Evolutionary conservation across 495 filamentous ascomycete genomes (phyloP).

Genomic region (Astrothelium subdiscretum): DNA sequence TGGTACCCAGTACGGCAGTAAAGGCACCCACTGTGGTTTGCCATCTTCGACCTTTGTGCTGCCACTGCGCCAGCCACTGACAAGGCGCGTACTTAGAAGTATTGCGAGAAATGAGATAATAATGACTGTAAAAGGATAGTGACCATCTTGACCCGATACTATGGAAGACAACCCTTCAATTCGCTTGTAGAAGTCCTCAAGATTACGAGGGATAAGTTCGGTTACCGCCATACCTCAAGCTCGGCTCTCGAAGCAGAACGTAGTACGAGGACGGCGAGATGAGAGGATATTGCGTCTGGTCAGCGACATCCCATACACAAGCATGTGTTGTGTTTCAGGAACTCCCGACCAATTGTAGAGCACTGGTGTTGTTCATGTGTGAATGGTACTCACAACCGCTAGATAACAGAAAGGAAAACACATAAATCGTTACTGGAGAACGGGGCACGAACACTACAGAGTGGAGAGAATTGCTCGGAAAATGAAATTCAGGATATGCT

Average conservation of each 20-base stretch:
- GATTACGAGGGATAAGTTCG: neutral
- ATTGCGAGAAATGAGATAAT: slow-evolving; percentile 6
- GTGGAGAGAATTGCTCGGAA: too few relatives aligned
- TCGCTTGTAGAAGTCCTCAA: neutral
- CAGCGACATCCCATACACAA: too few relatives aligned
- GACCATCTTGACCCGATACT: neutral
- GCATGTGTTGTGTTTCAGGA: too few relatives aligned
- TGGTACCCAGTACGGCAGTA: slow-evolving; percentile 49
- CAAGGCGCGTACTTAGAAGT: slow-evolving; percentile 14
- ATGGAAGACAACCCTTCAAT: neutral
- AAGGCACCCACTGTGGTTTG: slow-evolving; percentile 25
- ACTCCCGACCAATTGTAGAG: too few relatives aligned
- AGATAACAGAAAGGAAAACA: too few relatives aligned
- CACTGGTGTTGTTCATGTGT: too few relatives aligned
- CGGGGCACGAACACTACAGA: too few relatives aligned
- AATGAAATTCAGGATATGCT: too few relatives aligned
- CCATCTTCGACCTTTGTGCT: slow-evolving; percentile 2
- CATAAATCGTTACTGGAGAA: too few relatives aligned
- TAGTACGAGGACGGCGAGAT: neutral
- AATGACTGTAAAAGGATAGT: neutral
- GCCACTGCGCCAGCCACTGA: slow-evolving; percentile 8
- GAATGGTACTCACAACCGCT: too few relatives aligned
- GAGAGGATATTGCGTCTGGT: neutral
- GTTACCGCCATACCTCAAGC: neutral
- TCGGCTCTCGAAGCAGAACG: neutral